Conservation (phyloP, 805 yeast species). For the Ogataea ganodermae region DNA sequence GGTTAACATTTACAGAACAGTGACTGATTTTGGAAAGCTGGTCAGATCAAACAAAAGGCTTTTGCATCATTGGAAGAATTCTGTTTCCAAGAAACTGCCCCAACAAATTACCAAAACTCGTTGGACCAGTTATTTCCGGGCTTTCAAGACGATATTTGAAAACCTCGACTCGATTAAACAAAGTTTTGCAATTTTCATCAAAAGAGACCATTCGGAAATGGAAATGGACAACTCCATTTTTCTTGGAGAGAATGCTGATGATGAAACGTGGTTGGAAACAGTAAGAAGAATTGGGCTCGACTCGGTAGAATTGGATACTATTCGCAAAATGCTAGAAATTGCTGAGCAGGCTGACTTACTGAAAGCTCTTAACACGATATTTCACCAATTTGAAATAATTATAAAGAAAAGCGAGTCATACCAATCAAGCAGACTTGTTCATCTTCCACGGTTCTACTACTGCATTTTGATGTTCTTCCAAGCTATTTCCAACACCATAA, state of each 20-base stretch:
- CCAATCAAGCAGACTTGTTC: not conserved
- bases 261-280: too few relatives aligned
- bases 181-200: not conserved
- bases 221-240: too few relatives aligned
- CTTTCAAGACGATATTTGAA: not conserved
- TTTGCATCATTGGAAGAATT: not conserved
- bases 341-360: not conserved
- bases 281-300: not conserved
- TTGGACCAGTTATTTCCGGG: not conserved
- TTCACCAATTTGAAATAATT: not conserved
- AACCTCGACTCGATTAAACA: not conserved
- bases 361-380: not conserved
- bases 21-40: not conserved
- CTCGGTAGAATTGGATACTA: not conserved
- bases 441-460: not conserved
- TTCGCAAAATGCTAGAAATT: not conserved
- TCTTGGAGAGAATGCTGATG: too few relatives aligned
- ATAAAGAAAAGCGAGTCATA: not conserved
- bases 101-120: not conserved
- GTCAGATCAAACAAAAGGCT: not conserved
- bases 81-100: not conserved
- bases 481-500: not conserved
- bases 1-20: not conserved
- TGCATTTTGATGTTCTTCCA: constrained; percentile 2
- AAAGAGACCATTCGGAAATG: not conserved